These are phyloP conservation scores for Nemania sp. DNA, from an alignment of 2,329 filamentous ascomycete genomes.

Conservation along the genomic window DNA sequence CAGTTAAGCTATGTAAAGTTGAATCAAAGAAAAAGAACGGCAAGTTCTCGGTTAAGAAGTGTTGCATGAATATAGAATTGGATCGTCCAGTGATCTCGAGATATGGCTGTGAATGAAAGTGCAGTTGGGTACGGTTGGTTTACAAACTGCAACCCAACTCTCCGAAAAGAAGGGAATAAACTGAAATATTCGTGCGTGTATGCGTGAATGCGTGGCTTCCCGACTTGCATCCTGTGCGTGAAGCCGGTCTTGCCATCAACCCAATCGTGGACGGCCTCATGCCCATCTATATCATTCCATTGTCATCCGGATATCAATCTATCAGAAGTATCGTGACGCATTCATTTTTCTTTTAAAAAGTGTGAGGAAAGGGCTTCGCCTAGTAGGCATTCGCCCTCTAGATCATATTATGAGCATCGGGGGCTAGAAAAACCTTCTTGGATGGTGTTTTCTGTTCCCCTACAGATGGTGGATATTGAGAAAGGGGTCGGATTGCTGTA, in stretches of 20 bases:
- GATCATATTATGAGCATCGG: constrained; percentile 53
- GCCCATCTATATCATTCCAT: constrained; percentile 37
- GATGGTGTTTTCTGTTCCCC: constrained; percentile 35
- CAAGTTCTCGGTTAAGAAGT: constrained; percentile 18
- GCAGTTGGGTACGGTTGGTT: neutral
- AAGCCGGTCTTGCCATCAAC: constrained; percentile 21
- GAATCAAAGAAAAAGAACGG: neutral
- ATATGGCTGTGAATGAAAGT: neutral
- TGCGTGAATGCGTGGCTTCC: no score
- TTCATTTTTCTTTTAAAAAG: constrained; percentile 29
- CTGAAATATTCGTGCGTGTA: constrained; percentile 12
- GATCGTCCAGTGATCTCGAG: constrained; percentile 20
- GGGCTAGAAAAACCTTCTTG: constrained; percentile 40
- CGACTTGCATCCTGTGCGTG: constrained; percentile 21
- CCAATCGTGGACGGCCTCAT: constrained; percentile 22
- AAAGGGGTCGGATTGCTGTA: no score
- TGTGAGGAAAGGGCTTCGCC: constrained; percentile 9
- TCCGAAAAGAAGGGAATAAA: no score
- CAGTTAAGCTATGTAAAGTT: constrained; percentile 33
- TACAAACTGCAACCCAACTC: neutral
- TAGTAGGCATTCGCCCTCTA: constrained; percentile 32
- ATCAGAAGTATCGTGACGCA: constrained; percentile 35
- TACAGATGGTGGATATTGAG: constrained; percentile 34
- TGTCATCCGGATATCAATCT: constrained; percentile 31
- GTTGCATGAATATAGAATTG: constrained; percentile 33